These are phyloP conservation scores for Clarkia xantiana DNA, from an alignment of 345 rosid species.

Conservation along the genomic window DNA sequence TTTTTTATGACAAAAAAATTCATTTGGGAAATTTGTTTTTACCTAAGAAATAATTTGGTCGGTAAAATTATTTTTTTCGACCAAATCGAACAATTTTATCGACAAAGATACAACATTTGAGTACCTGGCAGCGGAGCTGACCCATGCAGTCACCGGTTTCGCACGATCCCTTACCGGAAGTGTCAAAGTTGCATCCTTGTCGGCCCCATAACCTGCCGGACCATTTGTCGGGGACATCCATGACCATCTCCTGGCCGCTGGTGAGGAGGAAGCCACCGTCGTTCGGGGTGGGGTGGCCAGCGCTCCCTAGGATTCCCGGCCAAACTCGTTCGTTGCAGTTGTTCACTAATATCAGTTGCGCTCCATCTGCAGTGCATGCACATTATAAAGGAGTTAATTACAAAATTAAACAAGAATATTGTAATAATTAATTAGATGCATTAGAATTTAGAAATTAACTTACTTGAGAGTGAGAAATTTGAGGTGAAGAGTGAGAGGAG, in stretches of 20 bases:
- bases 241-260: constrained; percentile 21
- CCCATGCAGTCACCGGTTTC: constrained; percentile 34
- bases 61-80: no score
- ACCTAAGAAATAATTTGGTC: no score
- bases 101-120: no score
- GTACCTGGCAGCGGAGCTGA: constrained; percentile 21
- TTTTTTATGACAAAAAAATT: no score
- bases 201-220: constrained; percentile 35
- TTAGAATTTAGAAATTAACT: no score
- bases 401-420: no score
- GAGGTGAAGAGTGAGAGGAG: no score
- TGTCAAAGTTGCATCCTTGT: constrained; percentile 30
- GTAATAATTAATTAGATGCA: no score
- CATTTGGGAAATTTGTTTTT: no score
- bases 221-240: constrained; percentile 26
- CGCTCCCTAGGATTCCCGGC: constrained; percentile 32
- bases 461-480: no score
- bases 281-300: constrained; percentile 18
- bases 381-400: no score
- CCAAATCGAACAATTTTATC: no score
- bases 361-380: constrained; percentile 16
- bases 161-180: constrained; percentile 27
- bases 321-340: constrained; percentile 33
- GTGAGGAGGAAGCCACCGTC: constrained; percentile 27
- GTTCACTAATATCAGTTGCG: constrained; percentile 22